Base-by-base conservation (phyloP, 2,329 filamentous ascomycete genomes). In the Didymella arachidicola region DNA sequence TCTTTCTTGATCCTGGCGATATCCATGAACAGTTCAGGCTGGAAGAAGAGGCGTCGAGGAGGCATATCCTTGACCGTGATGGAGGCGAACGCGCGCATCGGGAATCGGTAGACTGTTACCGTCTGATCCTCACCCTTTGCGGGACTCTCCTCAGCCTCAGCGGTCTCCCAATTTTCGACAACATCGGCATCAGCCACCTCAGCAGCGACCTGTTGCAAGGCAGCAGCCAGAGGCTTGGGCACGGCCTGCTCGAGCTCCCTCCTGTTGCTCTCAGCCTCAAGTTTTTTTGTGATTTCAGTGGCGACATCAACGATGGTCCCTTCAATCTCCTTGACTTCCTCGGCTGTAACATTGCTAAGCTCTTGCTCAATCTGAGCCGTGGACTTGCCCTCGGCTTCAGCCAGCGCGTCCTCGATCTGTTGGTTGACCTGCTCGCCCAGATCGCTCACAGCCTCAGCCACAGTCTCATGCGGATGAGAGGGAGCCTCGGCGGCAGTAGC, bases 1-100 rank as follows among this genome's bases (percentile, higher is more conserved):
- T 97, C 93, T 80, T 98, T 98, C 84, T 97, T 97, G 64, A 98
- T 84, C 57, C 93, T 87, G 50, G 95, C 94, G 73, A 99, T 95
- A 68, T 97, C 92, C 82, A 97, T 91, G 69, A 97, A 88, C 42
- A 89, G 86, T 65, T 94, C 90, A 57, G 92, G 87, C 36, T 89
- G 88, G 76, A 98, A 89, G 49, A 83, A 79, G 3, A 89, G 83
- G 78, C 59, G 83, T 78, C 60, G 83, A 78, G 64, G 85, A 80
- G 74, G 87, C 82, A 79, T 78, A 39, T 75, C 73, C 71, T 84
- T 77, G 68, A 98, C 86, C 12, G 86, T 88, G 72, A 99, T 95
- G 19, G 93, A 90, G 65, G 96, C 93, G 84, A 96, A 99, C 4
- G 95, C 95, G 77, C 90, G 92, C 89, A 99, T 92, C 16, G 95